Evolutionary conservation across 768 basidiomycete species (phyloP), one percentile per base, ranked within the genome.

Genomic region (Agrocybe pediades): DNA sequence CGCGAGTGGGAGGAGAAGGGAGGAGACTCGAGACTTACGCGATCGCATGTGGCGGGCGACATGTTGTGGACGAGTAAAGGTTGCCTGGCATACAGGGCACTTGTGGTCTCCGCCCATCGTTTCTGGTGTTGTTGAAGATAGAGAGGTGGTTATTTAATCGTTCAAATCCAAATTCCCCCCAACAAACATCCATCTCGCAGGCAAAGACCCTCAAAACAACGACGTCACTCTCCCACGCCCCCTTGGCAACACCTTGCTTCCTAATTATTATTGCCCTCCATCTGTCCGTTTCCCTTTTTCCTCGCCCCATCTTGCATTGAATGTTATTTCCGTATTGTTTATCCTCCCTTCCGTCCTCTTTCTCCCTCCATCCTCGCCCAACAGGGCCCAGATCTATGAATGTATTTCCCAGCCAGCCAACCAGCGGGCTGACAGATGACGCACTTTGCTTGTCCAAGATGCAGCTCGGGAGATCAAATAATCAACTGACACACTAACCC

Each of bases 21-120:
- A 50, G 49, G 55, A 49, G 45, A 56, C 49, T 17, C 41, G 57
- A 57, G 43, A 85, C 90, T 73, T 74, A 92, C 90, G 91, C 61
- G 90, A 92, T 69, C 91, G 85, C 90, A 93, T 92, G 71, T 92
- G 92, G 46, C 91, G 75, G 0, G 90, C 89, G 43, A 94, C 92
- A 83, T 94, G 91, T 64, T 93, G 91, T 24, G 91, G 91, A 48
- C 91, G 81, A 20, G 92, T 94, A 60, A 94, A 94, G 0, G 90
- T 92, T 0, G 92, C 88, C 58, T 88, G 83, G 68, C 91, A 94
- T 11, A 93, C 90, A 16, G 91, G 86, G 67, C 92, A 93, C 69
- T 87, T 88, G 79, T 90, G 88, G 72, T 90, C 88, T 30, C 88
- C 88, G 55, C 80, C 89, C 88, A 90, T 90, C n/a, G 54, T 56